phyloP scores from a whole-genome alignment of 768 basidiomycete genomes.

The Sarcomyxa edulis region DNA sequence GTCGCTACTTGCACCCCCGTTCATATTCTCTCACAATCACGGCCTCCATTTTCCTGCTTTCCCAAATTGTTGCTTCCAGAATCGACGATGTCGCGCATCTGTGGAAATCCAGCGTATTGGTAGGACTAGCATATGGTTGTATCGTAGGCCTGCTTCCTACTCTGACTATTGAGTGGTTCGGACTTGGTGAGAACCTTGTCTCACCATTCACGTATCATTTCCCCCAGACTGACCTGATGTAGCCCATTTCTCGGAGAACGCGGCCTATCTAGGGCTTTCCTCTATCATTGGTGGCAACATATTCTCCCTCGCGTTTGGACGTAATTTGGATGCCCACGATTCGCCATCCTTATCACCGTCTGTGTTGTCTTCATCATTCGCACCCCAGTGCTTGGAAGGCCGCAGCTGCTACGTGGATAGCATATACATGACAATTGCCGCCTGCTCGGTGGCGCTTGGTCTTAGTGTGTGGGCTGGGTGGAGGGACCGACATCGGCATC shows the following conservation, averaged over 20 bases:
- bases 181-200: constrained; percentile 50
- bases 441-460: constrained; percentile 37
- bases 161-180: constrained; percentile 87
- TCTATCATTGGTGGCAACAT: constrained; percentile 79
- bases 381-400: constrained; percentile 51
- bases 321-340: constrained; percentile 72
- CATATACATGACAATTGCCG: constrained; percentile 45
- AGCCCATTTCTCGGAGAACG: constrained; percentile 82
- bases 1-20: constrained; percentile 52
- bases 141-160: constrained; percentile 69
- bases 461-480: constrained; percentile 48
- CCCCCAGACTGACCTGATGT: not conserved
- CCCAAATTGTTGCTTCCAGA: constrained; percentile 56
- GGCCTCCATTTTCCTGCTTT: constrained; percentile 60
- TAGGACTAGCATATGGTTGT: constrained; percentile 71
- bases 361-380: not conserved
- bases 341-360: constrained; percentile 1
- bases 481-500: constrained; percentile 41
- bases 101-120: constrained; percentile 54
- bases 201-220: not conserved
- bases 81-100: constrained; percentile 56
- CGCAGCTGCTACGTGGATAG: constrained; percentile 55
- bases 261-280: constrained; percentile 72
- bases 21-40: constrained; percentile 69
- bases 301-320: constrained; percentile 81